Conservation (phyloP, 2,329 filamentous ascomycete genomes). For the Conoideocrella luteorostrata region DNA sequence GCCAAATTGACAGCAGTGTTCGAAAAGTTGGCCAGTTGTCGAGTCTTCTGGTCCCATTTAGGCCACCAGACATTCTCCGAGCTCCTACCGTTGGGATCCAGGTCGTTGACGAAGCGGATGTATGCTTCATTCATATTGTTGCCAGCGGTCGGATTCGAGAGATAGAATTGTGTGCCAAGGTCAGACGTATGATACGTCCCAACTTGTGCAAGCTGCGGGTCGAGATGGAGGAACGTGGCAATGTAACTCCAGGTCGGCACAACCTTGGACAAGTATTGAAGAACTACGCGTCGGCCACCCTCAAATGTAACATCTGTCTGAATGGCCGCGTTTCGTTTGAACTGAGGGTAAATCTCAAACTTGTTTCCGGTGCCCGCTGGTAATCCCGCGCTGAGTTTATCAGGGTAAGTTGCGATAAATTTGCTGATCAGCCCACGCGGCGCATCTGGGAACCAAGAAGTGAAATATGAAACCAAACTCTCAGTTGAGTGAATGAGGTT, state of each 20-base stretch:
- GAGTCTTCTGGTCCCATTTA: no score
- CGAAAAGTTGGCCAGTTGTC: no score
- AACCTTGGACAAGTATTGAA: conserved; percentile 35
- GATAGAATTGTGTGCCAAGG: conserved; percentile 47
- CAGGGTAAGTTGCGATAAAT: conserved; percentile 49
- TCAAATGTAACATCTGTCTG: conserved; percentile 40
- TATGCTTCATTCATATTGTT: conserved; percentile 49
- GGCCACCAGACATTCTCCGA: no score
- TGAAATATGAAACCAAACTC: conserved; percentile 48
- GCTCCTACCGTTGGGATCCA: conserved; percentile 10
- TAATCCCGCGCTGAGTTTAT: conserved; percentile 41
- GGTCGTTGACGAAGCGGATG: conserved; percentile 36
- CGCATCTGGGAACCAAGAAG: conserved; percentile 36
- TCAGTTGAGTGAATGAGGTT: conserved; percentile 52
- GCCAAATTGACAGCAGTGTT: no score
- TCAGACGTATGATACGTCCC: conserved; percentile 60
- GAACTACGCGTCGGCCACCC: conserved; percentile 32
- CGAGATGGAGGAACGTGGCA: conserved; percentile 51
- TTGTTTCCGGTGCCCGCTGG: conserved; percentile 52
- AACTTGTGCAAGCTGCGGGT: conserved; percentile 51
- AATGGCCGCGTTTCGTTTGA: conserved; percentile 57
- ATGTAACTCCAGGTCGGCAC: conserved; percentile 57
- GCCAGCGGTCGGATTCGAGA: conserved; percentile 41
- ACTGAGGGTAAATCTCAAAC: conserved; percentile 59
- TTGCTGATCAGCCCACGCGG: conserved; percentile 32